Evolutionary conservation across 495 filamentous ascomycete genomes (phyloP), one percentile per base, ranked within the genome.

Genomic region (Trichoderma parareesei): DNA sequence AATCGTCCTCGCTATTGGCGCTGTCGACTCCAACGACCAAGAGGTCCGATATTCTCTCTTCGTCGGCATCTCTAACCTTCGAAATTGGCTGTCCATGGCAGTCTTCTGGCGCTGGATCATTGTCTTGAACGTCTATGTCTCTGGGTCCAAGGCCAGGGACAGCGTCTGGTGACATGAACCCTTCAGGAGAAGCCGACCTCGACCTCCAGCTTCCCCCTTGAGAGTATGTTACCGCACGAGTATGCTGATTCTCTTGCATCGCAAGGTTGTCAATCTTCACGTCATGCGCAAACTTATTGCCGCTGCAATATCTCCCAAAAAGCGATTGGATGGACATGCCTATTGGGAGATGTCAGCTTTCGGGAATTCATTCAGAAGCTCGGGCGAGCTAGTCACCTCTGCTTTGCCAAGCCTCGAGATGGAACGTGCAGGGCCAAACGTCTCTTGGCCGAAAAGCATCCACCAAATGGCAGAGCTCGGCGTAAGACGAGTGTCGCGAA

Each of bases 401-500:
- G 55, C 76, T 74, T 5, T 73, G 27, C 92, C 91, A 96, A 7
- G 71, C 74, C 0, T 72, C 66, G 18, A 82, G 76, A 63, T 92
- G 80, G 6, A 93, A 86, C 2, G 91, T 93, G 71, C 93, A 97
- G 5, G 93, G 92, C 75, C 88, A 87, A 11, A 97, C 78, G 72
- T 97, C 91, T 65, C 77, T 82, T 0, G 91, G 92, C 44, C 77
- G 81, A 67, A 97, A 91, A 0, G 79, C 80, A 4, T 78, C 68
- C 5, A 96, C 78, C 0, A 98, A 75, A 65, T 86, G 72, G 65
- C 90, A 89, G 5, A 96, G 79, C 72, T 97, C 93, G 0, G 76
- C 75, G 62, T 93, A 91, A 0, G 91, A 96, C 0, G 93, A 95
- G 74, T 98, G 93, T 2, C 93, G 85, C 0, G 93, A 93, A 70